Evolutionary conservation across 164 flowering plant species (phyloP), one percentile per base, ranked within the genome.

Genomic region (Dillenia suffruticosa): DNA sequence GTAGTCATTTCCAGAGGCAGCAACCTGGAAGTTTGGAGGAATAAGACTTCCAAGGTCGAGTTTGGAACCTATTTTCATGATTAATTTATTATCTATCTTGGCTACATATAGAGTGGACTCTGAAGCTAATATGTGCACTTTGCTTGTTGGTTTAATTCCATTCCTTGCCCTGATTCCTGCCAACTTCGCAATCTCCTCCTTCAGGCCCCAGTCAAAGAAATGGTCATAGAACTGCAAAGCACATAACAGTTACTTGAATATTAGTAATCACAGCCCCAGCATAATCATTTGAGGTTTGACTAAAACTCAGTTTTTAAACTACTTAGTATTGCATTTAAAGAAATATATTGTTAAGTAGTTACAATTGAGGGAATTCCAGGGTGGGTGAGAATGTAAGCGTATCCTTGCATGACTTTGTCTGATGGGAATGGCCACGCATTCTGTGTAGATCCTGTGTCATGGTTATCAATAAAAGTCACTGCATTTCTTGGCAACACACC

Each of bases 151-250:
- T 16, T 49, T 58, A 44, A 92, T 86, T 53, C 81, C 82, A 59
- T 79, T 84, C 65, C 79, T 79, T 1, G 49, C 52, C 58, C 94
- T 79, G 13, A 85, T 68, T 11, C 76, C 68, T 12, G 54, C 56
- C 71, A 92, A 58, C 15, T 81, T 83, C 0, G 61, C 57, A 12
- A 89, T 84, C 68, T 73, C 74, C 5, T 79, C 89, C 73, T 81
- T 83, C 46, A 89, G 68, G 1, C 89, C 87, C 88, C 84, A 85
- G 9, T 86, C 81, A 32, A 82, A 74, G 73, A 77, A 84, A 70
- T 92, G 96, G 59, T 92, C 96, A 72, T 89, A 87, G 46, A 92
- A 92, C 97, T 92, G 87, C 77, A 81, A 10, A 63, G 56, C n/a
- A 10, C 49, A 62, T 44, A 43, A n/a, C 15, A 46, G 16, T 8